phyloP scores from a whole-genome alignment of 306 rosid genomes.

The Cucurbita maxima region DNA sequence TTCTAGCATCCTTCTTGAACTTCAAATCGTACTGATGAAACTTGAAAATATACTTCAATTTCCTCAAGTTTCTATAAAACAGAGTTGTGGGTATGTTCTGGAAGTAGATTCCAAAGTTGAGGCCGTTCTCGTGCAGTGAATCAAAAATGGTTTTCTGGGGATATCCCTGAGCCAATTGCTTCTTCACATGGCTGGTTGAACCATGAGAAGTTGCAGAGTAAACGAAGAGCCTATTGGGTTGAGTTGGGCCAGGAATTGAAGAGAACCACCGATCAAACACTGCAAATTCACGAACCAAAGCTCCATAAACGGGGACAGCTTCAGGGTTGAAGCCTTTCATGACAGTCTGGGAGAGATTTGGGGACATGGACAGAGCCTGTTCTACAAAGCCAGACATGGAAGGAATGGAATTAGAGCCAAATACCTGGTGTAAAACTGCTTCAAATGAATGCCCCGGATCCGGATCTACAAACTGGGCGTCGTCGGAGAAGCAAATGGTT shows the following conservation, averaged over 20 bases:
- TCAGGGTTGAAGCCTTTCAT: conserved; percentile 89
- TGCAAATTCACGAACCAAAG: conserved; percentile 60
- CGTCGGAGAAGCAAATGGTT: conserved; percentile 71
- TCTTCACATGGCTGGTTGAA: conserved; percentile 80
- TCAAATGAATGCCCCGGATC: conserved; percentile 98
- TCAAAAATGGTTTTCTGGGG: conserved; percentile 95
- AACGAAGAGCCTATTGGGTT: conserved; percentile 89
- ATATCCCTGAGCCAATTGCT: conserved; percentile 69
- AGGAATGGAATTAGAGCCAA: conserved; percentile 61
- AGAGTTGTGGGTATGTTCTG: conserved; percentile 77
- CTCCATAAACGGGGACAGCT: conserved; percentile 62
- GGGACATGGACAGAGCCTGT: conserved; percentile 67
- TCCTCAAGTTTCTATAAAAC: conserved; percentile 82
- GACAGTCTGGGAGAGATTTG: conserved; percentile 65
- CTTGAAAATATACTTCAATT: conserved; percentile 57
- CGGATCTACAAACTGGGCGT: conserved; percentile 94
- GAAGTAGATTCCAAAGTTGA: conserved; percentile 65
- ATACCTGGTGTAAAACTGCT: conserved; percentile 72
- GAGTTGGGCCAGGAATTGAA: conserved; percentile 94
- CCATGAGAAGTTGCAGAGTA: conserved; percentile 98
- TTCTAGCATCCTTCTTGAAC: conserved; percentile 65
- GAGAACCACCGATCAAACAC: conserved; percentile 94
- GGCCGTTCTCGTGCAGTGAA: conserved; percentile 52
- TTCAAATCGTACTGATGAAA: conserved; percentile 65
- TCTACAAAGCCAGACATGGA: conserved; percentile 94